These are phyloP conservation scores for Camellia granthamiana DNA, from an alignment of 148 eudicot genomes.

Conservation along the genomic window DNA sequence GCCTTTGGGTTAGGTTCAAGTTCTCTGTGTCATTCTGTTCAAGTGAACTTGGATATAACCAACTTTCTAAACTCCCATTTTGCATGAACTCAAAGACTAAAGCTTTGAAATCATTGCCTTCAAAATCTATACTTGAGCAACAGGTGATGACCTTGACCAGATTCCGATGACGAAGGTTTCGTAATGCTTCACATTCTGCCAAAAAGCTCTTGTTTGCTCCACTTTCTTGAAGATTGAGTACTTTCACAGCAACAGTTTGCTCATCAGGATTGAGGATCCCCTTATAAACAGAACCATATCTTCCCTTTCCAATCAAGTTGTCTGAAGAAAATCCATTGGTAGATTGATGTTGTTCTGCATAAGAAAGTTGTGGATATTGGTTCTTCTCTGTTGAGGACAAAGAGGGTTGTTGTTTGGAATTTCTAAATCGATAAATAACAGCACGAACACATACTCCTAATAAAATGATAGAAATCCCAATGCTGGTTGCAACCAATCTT, in stretches of 20 bases:
- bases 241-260: constrained; percentile 26
- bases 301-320: constrained; percentile 26
- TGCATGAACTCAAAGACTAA: constrained; percentile 27
- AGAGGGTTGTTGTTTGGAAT: not conserved
- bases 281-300: constrained; percentile 30
- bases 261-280: constrained; percentile 9
- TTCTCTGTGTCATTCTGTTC: not conserved
- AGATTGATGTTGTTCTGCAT: constrained; percentile 16
- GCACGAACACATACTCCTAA: not conserved
- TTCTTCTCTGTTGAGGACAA: not conserved
- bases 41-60: constrained; percentile 16
- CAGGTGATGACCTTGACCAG: constrained; percentile 27
- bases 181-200: constrained; percentile 31
- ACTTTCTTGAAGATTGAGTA: constrained; percentile 21
- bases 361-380: constrained; percentile 19
- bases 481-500: not conserved
- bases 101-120: constrained; percentile 24
- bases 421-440: not conserved
- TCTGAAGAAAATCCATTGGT: constrained; percentile 27
- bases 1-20: constrained; percentile 17
- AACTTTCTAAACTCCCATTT: constrained; percentile 31
- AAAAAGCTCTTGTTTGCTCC: constrained; percentile 29
- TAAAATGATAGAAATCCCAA: not conserved
- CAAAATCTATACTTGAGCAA: constrained; percentile 21
- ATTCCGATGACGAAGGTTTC: constrained; percentile 24